Evolutionary conservation across 768 basidiomycete species (phyloP).

Genomic region (Clitopilus passeckerianus): DNA sequence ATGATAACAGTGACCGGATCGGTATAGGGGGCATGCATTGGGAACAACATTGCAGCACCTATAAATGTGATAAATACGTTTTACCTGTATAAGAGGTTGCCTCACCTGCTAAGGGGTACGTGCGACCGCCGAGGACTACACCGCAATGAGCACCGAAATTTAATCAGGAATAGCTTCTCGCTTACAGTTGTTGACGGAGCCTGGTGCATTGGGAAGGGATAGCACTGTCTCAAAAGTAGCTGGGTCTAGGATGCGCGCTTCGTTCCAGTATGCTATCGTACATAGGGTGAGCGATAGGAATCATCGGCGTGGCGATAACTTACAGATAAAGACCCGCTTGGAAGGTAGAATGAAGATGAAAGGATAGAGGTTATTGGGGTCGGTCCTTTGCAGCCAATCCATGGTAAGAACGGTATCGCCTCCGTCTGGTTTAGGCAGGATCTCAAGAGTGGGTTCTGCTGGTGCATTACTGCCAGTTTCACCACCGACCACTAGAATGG

Average conservation of each 20-base stretch:
- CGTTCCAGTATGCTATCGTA: slow-evolving; percentile 66
- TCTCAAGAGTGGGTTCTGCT: slow-evolving; percentile 65
- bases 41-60: slow-evolving; percentile 61
- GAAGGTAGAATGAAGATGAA: slow-evolving; percentile 71
- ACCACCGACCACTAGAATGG: slow-evolving; percentile 70
- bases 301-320: slow-evolving; percentile 9
- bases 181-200: slow-evolving; percentile 59
- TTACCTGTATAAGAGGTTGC: background rate
- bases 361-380: slow-evolving; percentile 79
- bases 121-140: slow-evolving; percentile 61
- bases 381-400: slow-evolving; percentile 65
- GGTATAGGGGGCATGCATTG: slow-evolving; percentile 69
- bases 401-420: slow-evolving; percentile 57
- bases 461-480: slow-evolving; percentile 66
- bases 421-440: slow-evolving; percentile 62
- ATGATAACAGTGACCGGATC: slow-evolving; percentile 64
- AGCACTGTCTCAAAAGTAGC: slow-evolving; percentile 56
- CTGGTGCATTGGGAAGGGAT: slow-evolving; percentile 68
- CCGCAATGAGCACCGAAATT: background rate
- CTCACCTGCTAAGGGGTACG: slow-evolving; percentile 67
- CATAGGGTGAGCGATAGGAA: background rate
- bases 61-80: background rate
- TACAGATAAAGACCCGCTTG: slow-evolving; percentile 65
- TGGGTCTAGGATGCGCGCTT: slow-evolving; percentile 72
- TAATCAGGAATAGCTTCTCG: slow-evolving; percentile 8